phyloP scores from a whole-genome alignment of 495 filamentous ascomycete genomes.

The Neurospora discreta region DNA sequence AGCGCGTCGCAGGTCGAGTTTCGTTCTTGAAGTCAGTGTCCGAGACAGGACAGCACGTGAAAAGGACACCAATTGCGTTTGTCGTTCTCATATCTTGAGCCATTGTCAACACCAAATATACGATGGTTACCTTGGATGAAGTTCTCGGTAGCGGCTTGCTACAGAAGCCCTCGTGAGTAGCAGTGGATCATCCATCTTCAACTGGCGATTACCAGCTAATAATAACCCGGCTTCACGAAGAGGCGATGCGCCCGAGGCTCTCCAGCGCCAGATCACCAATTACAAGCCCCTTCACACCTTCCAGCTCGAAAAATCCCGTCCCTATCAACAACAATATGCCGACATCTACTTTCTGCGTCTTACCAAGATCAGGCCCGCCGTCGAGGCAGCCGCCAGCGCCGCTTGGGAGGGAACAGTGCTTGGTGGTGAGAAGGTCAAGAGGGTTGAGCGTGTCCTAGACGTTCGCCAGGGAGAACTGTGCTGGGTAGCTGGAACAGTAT shows the following conservation, averaged over 20 bases:
- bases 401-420: constrained; percentile 75
- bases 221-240: constrained; percentile 17
- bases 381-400: constrained; percentile 59
- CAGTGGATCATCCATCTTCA: not conserved
- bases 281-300: constrained; percentile 73
- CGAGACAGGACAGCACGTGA: not conserved
- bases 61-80: not conserved
- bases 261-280: constrained; percentile 41
- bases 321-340: constrained; percentile 90
- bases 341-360: constrained; percentile 96
- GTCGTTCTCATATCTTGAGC: not conserved
- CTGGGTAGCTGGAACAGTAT: constrained; percentile 90
- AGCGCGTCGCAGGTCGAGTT: constrained; percentile 8
- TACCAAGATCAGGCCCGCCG: constrained; percentile 72
- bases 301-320: constrained; percentile 54
- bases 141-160: constrained; percentile 15
- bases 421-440: constrained; percentile 60
- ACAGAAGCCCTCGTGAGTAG: constrained; percentile 20
- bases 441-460: constrained; percentile 80
- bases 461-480: constrained; percentile 92
- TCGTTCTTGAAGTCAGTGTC: not conserved
- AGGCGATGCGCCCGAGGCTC: constrained; percentile 22
- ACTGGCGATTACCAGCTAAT: constrained; percentile 5
- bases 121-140: constrained; percentile 25
- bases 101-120: not conserved